A percentile compares a stretch with the other conserved stretches of the same genome.
These are phyloP conservation scores for Suillus bovinus DNA, from an alignment of 768 basidiomycete species.

Conservation along the genomic window DNA sequence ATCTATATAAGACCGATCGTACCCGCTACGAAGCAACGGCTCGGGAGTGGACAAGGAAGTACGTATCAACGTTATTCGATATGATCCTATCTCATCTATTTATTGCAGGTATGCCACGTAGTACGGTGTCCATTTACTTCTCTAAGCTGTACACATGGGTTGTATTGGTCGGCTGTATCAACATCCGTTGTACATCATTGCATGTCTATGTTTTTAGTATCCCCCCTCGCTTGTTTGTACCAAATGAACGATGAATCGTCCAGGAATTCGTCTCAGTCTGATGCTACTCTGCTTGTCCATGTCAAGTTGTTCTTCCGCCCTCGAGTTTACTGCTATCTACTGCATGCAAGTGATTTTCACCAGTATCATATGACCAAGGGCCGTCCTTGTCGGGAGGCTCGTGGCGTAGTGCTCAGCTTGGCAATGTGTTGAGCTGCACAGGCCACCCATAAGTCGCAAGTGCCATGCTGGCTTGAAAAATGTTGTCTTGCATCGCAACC, in stretches of 20 bases:
- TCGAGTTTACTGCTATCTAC: background rate
- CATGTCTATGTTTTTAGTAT: constrained; percentile 36
- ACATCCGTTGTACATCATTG: constrained; percentile 29
- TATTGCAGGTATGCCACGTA: constrained; percentile 54
- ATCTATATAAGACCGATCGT: constrained; percentile 99
- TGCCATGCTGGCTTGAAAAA: too few relatives aligned
- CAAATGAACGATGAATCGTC: constrained; percentile 5
- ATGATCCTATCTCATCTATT: constrained; percentile 7
- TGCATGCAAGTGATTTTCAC: background rate
- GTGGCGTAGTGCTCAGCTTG: background rate
- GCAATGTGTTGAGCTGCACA: background rate
- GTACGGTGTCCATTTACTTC: constrained; percentile 28
- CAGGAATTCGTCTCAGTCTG: background rate
- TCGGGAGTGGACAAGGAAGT: constrained; percentile 99
- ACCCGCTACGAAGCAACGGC: constrained; percentile 97
- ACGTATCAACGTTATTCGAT: constrained; percentile 30
- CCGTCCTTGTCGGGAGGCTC: background rate
- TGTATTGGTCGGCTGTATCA: constrained; percentile 33
- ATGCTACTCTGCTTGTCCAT: background rate
- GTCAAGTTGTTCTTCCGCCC: background rate
- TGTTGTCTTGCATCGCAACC: background rate
- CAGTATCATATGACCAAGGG: background rate
- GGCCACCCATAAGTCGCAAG: background rate
- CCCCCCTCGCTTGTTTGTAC: constrained; percentile 20
- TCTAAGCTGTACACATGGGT: constrained; percentile 24